Percentiles rank a stretch among this genome's conserved stretches.
These are phyloP conservation scores for Cryptococcus amylolentus DNA, from an alignment of 1,284 basidiomycete genomes.

Conservation along the genomic window DNA sequence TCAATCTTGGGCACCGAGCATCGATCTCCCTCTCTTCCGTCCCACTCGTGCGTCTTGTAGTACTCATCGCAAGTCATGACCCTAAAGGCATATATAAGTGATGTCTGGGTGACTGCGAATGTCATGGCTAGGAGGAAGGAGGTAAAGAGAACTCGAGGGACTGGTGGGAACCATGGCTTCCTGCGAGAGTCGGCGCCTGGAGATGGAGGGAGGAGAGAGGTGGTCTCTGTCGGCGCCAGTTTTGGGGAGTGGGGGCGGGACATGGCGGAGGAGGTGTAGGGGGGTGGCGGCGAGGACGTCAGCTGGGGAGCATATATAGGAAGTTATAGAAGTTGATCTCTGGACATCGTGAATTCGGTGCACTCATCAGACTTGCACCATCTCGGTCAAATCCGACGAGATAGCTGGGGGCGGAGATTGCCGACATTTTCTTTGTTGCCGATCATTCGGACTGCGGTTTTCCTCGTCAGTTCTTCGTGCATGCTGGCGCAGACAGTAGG, in stretches of 20 bases:
- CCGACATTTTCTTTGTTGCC: too few species aligned
- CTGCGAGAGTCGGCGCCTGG: background rate
- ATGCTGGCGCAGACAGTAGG: too few species aligned
- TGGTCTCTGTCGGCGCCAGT: background rate
- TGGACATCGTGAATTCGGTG: too few species aligned
- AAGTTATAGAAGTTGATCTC: too few species aligned
- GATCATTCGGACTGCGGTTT: too few species aligned
- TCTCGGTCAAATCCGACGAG: too few species aligned
- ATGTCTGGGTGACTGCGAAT: conserved; percentile 43
- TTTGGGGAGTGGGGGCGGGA: background rate
- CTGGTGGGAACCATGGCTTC: conserved; percentile 20
- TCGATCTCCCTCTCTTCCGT: conserved; percentile 21
- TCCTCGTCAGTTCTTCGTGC: too few species aligned
- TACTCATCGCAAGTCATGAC: conserved; percentile 46
- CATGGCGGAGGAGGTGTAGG: background rate
- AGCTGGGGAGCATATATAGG: too few species aligned
- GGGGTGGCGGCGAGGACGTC: background rate
- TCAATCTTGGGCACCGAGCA: conserved; percentile 38
- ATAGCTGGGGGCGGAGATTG: too few species aligned
- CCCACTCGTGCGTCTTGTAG: conserved; percentile 28
- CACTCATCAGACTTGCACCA: too few species aligned
- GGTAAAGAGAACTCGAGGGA: conserved; percentile 36
- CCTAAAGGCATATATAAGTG: conserved; percentile 44
- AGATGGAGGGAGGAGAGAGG: background rate
- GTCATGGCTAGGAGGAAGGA: conserved; percentile 35